Percentiles rank a stretch among this genome's conserved stretches.
These are phyloP conservation scores for Flaveria bidentis DNA, from an alignment of 129 eudicot species.

Conservation along the genomic window DNA sequence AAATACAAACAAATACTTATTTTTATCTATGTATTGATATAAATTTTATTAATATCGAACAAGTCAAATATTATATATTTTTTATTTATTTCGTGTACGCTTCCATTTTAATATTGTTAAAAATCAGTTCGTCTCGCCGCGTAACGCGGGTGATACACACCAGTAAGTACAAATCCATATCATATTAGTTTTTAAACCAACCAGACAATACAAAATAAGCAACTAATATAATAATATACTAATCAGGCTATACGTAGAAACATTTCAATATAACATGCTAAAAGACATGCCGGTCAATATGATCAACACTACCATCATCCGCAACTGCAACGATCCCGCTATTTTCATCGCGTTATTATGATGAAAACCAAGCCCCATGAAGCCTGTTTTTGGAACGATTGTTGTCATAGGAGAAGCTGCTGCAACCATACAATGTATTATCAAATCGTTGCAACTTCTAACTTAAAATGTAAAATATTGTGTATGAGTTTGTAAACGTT, in stretches of 20 bases:
- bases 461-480: neutral
- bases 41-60: too few species aligned
- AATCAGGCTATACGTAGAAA: neutral
- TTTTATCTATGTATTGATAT: too few species aligned
- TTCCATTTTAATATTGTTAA: too few species aligned
- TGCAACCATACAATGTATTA: neutral
- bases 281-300: constrained; percentile 13
- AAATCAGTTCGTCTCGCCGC: too few species aligned
- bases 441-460: neutral
- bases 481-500: neutral
- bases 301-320: constrained; percentile 18
- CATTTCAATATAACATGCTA: constrained; percentile 7
- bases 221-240: constrained; percentile 2
- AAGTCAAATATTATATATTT: too few species aligned
- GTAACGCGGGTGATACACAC: too few species aligned
- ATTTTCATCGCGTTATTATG: constrained; percentile 23
- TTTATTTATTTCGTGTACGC: too few species aligned
- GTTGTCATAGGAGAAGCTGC: constrained; percentile 34
- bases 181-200: neutral
- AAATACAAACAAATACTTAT: too few species aligned
- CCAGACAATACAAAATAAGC: neutral
- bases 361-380: constrained; percentile 31
- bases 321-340: constrained; percentile 7
- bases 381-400: constrained; percentile 15
- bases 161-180: too few species aligned